Evolutionary conservation across 1,284 basidiomycete genomes (phyloP), one percentile per base, ranked within the genome.

Genomic region (Psilocybe mexicana): DNA sequence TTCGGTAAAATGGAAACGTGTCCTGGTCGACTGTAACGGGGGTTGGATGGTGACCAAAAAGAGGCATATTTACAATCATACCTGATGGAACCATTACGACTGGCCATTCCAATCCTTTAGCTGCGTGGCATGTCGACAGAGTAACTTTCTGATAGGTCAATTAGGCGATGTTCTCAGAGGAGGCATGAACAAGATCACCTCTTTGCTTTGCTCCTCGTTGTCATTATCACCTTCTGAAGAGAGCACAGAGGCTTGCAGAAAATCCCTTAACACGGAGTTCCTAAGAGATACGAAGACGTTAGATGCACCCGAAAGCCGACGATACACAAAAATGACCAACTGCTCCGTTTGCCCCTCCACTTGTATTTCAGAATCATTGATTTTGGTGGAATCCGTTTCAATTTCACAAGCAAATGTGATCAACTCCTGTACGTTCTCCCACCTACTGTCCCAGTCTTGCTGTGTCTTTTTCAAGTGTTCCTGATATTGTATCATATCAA

Each of bases 41-140:
- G 60, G 23, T 60, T 52, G 58, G 14, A 47, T 43, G 25, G 26
- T 10, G 26, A 18, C 35, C 18, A 45, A 30, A 8, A 24, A 38
- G 6, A 26, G 54, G 30, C n/a, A 11, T 26, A 33, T 28, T 38
- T 30, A 6, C 14, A 38, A 42, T 58, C 72, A 56, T 67, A 86
- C 87, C 84, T 26, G 85, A 82, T 43, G 88, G 87, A n/a, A 93
- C 75, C 62, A 93, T 86, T 0, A 93, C 90, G 3, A 92, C 90
- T 0, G 93, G 93, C 93, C 93, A 97, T 71, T 97, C 94, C 5
- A 96, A 78, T 0, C 94, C 94, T 72, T 97, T 97, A 0, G 94
- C 93, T 8, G 92, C 85, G 74, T 97, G 94, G 51, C 92, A 93
- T 0, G 94, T 96, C 0, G 90, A 84, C 44, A 96, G 86, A 0